phyloP scores from a whole-genome alignment of 2,329 filamentous ascomycete species.

The Ambrosiella xylebori region DNA sequence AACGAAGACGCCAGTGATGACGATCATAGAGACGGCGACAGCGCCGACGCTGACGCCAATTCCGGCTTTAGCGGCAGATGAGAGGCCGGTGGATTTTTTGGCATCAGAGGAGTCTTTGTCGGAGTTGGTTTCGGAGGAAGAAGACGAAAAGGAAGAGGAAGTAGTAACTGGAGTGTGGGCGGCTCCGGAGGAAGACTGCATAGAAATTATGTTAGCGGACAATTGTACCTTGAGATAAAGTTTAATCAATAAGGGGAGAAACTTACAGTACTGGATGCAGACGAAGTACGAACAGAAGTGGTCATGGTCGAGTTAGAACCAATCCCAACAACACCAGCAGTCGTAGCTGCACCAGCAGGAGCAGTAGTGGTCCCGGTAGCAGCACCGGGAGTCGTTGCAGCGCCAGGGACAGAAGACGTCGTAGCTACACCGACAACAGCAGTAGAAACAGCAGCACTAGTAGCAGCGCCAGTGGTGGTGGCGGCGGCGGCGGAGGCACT shows the following conservation, averaged over 20 bases:
- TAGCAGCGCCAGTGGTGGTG: not conserved
- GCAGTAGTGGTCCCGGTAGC: not conserved
- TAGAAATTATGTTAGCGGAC: not conserved
- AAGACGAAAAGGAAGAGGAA: not conserved
- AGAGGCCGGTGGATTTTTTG: constrained; percentile 19
- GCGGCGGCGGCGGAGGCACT: constrained; percentile 9
- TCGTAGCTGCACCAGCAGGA: not conserved
- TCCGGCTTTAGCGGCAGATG: constrained; percentile 29
- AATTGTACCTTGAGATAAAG: not conserved
- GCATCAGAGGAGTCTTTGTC: constrained; percentile 7
- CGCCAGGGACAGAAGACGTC: not conserved
- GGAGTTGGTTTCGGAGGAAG: constrained; percentile 3
- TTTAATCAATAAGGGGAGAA: not conserved
- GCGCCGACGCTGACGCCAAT: constrained; percentile 26
- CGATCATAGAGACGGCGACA: constrained; percentile 19
- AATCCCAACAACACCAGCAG: constrained; percentile 1
- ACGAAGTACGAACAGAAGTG: constrained; percentile 5
- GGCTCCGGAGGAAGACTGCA: constrained; percentile 1
- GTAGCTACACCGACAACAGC: not conserved
- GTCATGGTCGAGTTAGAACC: constrained; percentile 12
- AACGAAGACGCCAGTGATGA: constrained; percentile 24
- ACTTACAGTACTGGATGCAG: constrained; percentile 1
- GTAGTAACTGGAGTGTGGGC: not conserved
- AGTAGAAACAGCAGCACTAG: not conserved
- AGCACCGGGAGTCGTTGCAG: not conserved